phyloP scores from a whole-genome alignment of 805 yeast genomes.

The Candida mattraensis region DNA sequence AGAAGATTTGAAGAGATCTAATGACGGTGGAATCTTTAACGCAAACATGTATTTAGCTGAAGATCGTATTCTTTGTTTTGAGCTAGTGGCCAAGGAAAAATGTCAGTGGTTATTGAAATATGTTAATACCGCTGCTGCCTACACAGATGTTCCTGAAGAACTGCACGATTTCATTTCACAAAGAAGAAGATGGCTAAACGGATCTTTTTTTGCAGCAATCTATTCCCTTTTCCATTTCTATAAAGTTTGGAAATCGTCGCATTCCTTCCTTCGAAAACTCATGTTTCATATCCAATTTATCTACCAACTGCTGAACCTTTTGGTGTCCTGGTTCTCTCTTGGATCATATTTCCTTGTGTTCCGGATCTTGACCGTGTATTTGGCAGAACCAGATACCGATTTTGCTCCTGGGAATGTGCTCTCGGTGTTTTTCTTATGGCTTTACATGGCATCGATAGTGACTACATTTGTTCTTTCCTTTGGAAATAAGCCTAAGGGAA shows the following conservation, averaged over 20 bases:
- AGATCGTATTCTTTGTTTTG: constrained; percentile 93
- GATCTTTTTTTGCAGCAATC: constrained; percentile 92
- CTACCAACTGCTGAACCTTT: constrained; percentile 70
- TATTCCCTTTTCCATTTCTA: constrained; percentile 80
- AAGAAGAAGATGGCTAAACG: constrained; percentile 95
- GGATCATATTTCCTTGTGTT: constrained; percentile 90
- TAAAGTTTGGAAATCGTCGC: constrained; percentile 77
- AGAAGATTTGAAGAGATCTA: constrained; percentile 67
- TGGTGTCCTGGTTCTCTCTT: constrained; percentile 90
- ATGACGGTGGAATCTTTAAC: constrained; percentile 78
- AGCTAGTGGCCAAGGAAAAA: constrained; percentile 80
- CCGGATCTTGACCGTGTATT: constrained; percentile 77
- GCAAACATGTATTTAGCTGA: constrained; percentile 97
- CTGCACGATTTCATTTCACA: constrained; percentile 86
- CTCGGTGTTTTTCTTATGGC: constrained; percentile 79
- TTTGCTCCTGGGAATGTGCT: constrained; percentile 76
- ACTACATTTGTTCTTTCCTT: constrained; percentile 86
- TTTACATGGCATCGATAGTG: constrained; percentile 76
- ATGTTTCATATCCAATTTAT: constrained; percentile 74
- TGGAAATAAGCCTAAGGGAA: constrained; percentile 94
- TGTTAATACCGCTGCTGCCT: constrained; percentile 86
- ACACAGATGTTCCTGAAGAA: constrained; percentile 92
- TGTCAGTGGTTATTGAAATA: constrained; percentile 79
- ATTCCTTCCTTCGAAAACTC: constrained; percentile 64
- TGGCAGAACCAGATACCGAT: constrained; percentile 60